A percentile compares a stretch with the other conserved stretches of the same genome.
Conservation (phyloP, 352 stramenopile genomes). For the Phytopythium kandeliae region DNA sequence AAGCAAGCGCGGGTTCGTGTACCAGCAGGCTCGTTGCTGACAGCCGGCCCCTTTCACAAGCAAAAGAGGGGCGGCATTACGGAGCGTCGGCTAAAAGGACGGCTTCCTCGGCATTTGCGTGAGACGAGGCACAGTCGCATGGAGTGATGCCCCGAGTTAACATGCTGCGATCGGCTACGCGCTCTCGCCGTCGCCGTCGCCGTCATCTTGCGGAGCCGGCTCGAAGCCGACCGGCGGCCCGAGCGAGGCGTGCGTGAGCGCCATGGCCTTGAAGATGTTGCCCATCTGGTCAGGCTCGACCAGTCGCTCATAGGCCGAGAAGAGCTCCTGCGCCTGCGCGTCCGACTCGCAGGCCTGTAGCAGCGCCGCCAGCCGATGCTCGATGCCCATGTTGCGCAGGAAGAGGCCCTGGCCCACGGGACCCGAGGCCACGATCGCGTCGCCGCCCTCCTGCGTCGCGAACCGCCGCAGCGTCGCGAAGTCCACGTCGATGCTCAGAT, state of each 20-base stretch:
- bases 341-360: conserved; percentile 83
- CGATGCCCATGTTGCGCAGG: conserved; percentile 93
- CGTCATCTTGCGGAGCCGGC: conserved; percentile 1
- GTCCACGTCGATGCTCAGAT: conserved; percentile 89
- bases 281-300: conserved; percentile 92
- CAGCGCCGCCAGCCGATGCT: conserved; percentile 87
- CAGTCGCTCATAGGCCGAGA: conserved; percentile 90
- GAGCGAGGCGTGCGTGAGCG: conserved; percentile 61
- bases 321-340: conserved; percentile 87
- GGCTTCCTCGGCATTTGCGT: no score
- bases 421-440: conserved; percentile 71
- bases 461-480: conserved; percentile 79
- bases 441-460: conserved; percentile 30
- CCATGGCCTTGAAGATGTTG: conserved; percentile 93
- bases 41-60: no score
- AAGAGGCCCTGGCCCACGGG: conserved; percentile 91
- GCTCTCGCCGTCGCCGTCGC: not conserved
- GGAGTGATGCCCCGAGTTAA: no score
- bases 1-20: no score
- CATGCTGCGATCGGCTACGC: no score
- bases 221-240: conserved; percentile 66
- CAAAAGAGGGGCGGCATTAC: no score
- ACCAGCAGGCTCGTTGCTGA: no score
- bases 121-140: no score
- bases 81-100: no score